These are phyloP conservation scores for Exophiala calicioides DNA, from an alignment of 2,329 filamentous ascomycete species.

Conservation along the genomic window DNA sequence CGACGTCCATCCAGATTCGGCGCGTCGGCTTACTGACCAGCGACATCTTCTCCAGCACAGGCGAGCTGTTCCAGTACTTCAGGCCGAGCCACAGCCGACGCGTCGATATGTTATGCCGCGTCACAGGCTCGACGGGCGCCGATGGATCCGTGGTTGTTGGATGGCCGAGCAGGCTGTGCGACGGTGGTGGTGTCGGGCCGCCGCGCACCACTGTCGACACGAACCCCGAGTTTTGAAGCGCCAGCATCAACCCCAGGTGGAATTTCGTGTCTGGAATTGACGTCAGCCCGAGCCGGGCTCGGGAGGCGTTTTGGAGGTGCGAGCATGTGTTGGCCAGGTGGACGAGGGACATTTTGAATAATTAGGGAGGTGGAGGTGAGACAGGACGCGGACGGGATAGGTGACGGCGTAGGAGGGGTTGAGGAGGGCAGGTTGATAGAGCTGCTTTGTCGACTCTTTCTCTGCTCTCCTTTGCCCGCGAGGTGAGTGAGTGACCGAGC, in stretches of 20 bases:
- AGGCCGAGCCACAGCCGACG: slow-evolving; percentile 83
- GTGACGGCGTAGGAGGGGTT: neutral
- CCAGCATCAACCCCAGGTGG: slow-evolving; percentile 73
- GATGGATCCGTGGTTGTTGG: slow-evolving; percentile 43
- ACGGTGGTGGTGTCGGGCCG: slow-evolving; percentile 60
- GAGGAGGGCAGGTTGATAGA: too few species aligned
- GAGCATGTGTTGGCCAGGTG: slow-evolving; percentile 80
- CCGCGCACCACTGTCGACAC: slow-evolving; percentile 76
- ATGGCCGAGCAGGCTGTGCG: slow-evolving; percentile 55
- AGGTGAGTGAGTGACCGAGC: too few species aligned
- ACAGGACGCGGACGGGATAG: neutral
- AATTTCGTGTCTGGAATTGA: slow-evolving; percentile 79
- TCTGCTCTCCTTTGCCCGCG: too few species aligned
- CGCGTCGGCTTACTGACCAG: slow-evolving; percentile 74
- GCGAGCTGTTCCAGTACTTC: slow-evolving; percentile 84
- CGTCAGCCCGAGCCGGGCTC: slow-evolving; percentile 79
- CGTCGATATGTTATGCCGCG: slow-evolving; percentile 68
- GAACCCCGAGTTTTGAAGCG: slow-evolving; percentile 80
- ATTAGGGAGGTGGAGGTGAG: neutral
- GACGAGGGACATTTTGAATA: slow-evolving; percentile 66
- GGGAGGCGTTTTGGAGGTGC: slow-evolving; percentile 85
- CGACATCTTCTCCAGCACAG: slow-evolving; percentile 69
- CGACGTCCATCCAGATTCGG: slow-evolving; percentile 65
- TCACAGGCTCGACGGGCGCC: slow-evolving; percentile 55
- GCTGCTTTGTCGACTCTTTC: too few species aligned